Evolutionary conservation across 2,329 filamentous ascomycete genomes (phyloP).

Genomic region (Fusarium algeriense): DNA sequence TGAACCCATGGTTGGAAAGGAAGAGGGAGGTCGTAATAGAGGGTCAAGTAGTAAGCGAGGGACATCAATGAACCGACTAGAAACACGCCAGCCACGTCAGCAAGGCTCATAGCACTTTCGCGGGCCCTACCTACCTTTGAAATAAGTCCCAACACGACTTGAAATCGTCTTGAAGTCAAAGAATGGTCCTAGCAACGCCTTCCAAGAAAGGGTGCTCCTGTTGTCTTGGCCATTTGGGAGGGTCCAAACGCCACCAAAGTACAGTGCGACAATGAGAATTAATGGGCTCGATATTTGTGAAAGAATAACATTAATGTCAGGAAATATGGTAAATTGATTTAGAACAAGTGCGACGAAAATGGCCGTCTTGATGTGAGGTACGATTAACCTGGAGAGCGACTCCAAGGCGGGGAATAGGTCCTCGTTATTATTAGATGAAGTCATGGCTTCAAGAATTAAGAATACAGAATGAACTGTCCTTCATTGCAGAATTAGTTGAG

Average conservation of each 20-base stretch:
- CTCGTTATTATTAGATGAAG: conserved; percentile 24
- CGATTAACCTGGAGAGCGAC: conserved; percentile 19
- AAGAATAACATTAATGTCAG: not conserved
- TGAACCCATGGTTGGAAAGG: conserved; percentile 22
- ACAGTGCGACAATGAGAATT: conserved; percentile 9
- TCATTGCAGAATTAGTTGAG: accelerated
- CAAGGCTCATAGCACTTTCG: too few species aligned
- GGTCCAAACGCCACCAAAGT: conserved; percentile 17
- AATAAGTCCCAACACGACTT: conserved; percentile 16
- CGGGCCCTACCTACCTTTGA: conserved; percentile 7
- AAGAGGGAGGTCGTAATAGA: conserved; percentile 24
- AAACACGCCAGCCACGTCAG: not conserved
- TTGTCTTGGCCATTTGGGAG: conserved; percentile 1
- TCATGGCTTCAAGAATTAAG: conserved; percentile 8
- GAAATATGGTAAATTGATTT: conserved; percentile 22
- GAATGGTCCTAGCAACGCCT: not conserved
- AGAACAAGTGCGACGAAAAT: conserved; percentile 22
- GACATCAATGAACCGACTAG: conserved; percentile 21
- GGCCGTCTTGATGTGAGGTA: conserved; percentile 26
- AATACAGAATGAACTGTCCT: not conserved
- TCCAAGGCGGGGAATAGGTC: conserved; percentile 33
- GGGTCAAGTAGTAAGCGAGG: conserved; percentile 14
- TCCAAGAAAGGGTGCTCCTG: not conserved
- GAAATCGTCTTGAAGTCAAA: conserved; percentile 25
- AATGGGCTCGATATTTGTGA: conserved; percentile 21